Conservation (phyloP, 2,329 filamentous ascomycete species). For the Pseudogymnoascus sp. region DNA sequence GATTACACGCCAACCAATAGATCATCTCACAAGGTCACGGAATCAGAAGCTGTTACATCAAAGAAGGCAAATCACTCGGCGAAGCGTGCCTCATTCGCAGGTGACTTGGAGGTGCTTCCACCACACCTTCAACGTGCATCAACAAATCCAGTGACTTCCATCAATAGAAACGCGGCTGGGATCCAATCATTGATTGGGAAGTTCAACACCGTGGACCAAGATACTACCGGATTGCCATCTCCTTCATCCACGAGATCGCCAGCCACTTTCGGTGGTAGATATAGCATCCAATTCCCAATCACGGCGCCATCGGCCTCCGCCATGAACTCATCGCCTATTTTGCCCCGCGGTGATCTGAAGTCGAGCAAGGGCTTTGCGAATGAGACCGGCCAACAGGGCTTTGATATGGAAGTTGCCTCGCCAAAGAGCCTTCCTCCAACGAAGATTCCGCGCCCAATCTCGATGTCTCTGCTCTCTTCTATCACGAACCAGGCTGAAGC, state of each 20-base stretch:
- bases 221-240: background rate
- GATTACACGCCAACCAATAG: background rate
- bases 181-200: background rate
- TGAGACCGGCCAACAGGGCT: background rate
- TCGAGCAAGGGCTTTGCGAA: background rate
- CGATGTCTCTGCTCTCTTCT: background rate
- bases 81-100: background rate
- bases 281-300: background rate
- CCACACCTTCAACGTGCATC: background rate
- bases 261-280: background rate
- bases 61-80: background rate
- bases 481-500: background rate
- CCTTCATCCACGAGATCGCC: slow-evolving; percentile 12
- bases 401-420: background rate
- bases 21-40: background rate
- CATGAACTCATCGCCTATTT: background rate
- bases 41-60: background rate
- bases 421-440: background rate
- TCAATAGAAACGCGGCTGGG: background rate
- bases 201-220: background rate
- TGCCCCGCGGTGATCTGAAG: background rate
- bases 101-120: background rate
- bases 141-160: background rate
- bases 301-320: background rate
- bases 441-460: background rate